phyloP scores from a whole-genome alignment of 805 yeast species.

The Nakazawaea pomicola region DNA sequence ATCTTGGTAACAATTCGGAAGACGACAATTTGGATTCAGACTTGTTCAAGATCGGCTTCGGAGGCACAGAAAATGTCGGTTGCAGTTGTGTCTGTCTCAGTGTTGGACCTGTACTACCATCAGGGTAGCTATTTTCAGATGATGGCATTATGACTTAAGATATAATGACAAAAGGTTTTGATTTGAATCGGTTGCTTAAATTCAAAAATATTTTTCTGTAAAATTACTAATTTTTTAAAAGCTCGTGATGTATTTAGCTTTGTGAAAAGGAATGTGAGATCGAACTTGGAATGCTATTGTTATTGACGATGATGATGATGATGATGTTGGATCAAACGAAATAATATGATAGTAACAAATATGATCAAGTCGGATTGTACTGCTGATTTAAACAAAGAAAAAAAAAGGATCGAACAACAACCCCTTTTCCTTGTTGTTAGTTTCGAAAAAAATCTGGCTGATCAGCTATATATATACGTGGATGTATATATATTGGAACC shows the following conservation, averaged over 20 bases:
- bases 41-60: constrained; percentile 11
- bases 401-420: background rate
- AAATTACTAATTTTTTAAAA: no score
- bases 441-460: no score
- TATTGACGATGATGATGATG: background rate
- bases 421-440: background rate
- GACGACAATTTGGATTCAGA: background rate
- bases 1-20: constrained; percentile 1
- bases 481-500: background rate
- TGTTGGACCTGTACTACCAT: background rate
- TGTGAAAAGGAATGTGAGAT: no score
- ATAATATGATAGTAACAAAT: no score
- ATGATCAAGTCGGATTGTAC: background rate
- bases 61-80: constrained; percentile 2
- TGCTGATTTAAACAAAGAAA: background rate
- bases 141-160: no score
- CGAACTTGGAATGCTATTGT: background rate
- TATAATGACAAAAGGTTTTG: no score
- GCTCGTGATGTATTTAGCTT: no score
- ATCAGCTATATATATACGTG: background rate
- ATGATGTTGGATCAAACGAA: background rate
- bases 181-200: no score
- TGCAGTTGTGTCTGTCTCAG: no score
- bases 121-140: background rate
- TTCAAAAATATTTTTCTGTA: no score